Evolutionary conservation across 306 rosid species (phyloP).

Genomic region (Castanea crenata): DNA sequence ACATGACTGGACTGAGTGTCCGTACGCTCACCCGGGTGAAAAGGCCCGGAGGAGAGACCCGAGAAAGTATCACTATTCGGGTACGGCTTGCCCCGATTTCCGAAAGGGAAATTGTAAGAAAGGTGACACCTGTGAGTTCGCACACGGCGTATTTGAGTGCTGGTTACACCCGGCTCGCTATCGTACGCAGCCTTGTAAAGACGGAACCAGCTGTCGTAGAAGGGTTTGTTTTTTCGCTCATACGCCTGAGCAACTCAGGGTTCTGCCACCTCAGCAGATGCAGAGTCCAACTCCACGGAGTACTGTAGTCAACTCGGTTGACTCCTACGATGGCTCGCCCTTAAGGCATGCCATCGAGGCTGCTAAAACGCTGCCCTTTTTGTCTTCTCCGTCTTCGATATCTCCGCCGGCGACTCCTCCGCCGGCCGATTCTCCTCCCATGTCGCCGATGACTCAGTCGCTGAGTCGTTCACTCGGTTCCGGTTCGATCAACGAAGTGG

Average conservation of each 20-base stretch:
- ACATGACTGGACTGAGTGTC: slow-evolving; percentile 99
- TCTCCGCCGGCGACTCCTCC: slow-evolving; percentile 58
- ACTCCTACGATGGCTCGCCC: slow-evolving; percentile 76
- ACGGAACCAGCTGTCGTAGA: slow-evolving; percentile 74
- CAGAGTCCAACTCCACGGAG: slow-evolving; percentile 30
- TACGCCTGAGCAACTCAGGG: slow-evolving; percentile 84
- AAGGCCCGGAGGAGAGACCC: slow-evolving; percentile 98
- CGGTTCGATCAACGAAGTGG: slow-evolving; percentile 54
- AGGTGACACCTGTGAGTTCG: slow-evolving; percentile 82
- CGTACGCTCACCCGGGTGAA: slow-evolving; percentile 97
- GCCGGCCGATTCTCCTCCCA: slow-evolving; percentile 58
- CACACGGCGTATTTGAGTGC: slow-evolving; percentile 96
- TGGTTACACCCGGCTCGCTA: slow-evolving; percentile 99
- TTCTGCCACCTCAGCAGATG: slow-evolving; percentile 56
- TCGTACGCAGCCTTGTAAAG: slow-evolving; percentile 96
- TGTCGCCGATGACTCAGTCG: slow-evolving; percentile 60
- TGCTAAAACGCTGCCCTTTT: slow-evolving; percentile 31
- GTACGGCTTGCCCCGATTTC: slow-evolving; percentile 90
- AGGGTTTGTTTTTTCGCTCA: slow-evolving; percentile 95
- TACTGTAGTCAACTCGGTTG: slow-evolving; percentile 40
- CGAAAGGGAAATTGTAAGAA: slow-evolving; percentile 82
- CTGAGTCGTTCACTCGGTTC: slow-evolving; percentile 61
- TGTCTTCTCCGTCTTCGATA: slow-evolving; percentile 44
- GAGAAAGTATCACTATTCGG: slow-evolving; percentile 81
- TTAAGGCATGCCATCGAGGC: slow-evolving; percentile 47